Evolutionary conservation across 768 basidiomycete genomes (phyloP), one percentile per base, ranked within the genome.

Genomic region (Brasilioporus rufonigricans): DNA sequence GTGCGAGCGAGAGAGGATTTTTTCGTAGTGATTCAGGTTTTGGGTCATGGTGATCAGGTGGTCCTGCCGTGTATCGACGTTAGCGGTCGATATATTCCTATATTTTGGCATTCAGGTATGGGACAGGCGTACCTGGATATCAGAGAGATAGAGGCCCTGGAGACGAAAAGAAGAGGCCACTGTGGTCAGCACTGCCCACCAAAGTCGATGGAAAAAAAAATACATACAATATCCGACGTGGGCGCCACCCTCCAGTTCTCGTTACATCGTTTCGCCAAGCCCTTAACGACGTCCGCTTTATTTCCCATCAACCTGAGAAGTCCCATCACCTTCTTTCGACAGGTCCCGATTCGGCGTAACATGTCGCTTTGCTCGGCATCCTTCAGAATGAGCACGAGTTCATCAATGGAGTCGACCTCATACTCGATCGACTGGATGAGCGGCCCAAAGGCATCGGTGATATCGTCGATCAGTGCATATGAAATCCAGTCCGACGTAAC

Each of bases 401-500:
- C 97, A 64, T 98, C 97, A 58, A 99, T 98, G 57, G 89, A 92
- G 74, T 99, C 97, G 73, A 99, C 97, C 74, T 99, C 97, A 63
- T 98, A 98, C 71, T 99, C 97, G 72, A 98, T 99, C 68, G 87
- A 86, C 71, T 98, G 97, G 64, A 99, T 98, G 54, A 99, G 82
- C 5, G 97, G 97, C 14, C 97, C 97, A 69, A 99, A 99, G 10
- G 94, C 96, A 67, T 99, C 97, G 45, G 97, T 98, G 70, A 99
- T 98, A 73, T 99, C 97, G 74, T 99, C 97, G 67, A 99, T 99
- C 56, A 99, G 83, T 11, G 97, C 97, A 64, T 99, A 99, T 5
- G 95, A 98, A 61, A 99, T 99, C 97, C 97, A 99, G 75, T 99
- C 97, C 4, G 95, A 96, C 10, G 97, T 98, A 65, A 98, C 97